A percentile compares a stretch with the other conserved stretches of the same genome.
Conservation (phyloP, 2,329 filamentous ascomycete genomes). For the Ascochyta lentis region DNA sequence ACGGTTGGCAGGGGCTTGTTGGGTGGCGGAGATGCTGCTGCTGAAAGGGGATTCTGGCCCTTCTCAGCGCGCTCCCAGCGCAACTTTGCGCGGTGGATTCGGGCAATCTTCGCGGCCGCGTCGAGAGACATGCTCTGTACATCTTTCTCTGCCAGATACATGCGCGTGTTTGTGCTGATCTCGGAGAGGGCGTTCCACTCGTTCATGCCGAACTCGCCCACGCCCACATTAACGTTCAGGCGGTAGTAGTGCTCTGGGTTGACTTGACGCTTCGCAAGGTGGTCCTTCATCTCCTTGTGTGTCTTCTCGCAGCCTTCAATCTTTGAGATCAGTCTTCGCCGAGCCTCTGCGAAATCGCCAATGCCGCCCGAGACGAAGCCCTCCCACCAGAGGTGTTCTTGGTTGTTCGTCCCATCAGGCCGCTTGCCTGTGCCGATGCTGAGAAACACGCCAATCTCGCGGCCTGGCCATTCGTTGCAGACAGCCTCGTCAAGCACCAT, state of each 20-base stretch:
- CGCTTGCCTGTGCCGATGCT: constrained; percentile 94
- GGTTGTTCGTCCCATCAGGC: constrained; percentile 71
- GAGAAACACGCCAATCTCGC: constrained; percentile 89
- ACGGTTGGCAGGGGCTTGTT: constrained; percentile 45
- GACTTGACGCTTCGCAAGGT: constrained; percentile 77
- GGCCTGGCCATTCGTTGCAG: constrained; percentile 91
- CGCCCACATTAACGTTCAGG: constrained; percentile 94
- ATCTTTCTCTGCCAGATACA: constrained; percentile 76
- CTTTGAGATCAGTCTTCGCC: constrained; percentile 82
- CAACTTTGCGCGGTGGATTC: constrained; percentile 78
- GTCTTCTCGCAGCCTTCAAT: constrained; percentile 95
- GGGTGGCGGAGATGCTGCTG: constrained; percentile 31
- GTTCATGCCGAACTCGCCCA: constrained; percentile 98
- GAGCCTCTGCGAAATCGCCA: constrained; percentile 89
- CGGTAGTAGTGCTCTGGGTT: constrained; percentile 92
- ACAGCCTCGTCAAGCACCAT: constrained; percentile 87
- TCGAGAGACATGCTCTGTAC: constrained; percentile 80
- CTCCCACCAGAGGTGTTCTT: constrained; percentile 86
- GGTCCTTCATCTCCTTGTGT: constrained; percentile 85
- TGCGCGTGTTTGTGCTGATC: constrained; percentile 89
- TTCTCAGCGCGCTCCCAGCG: constrained; percentile 64
- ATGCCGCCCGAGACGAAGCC: constrained; percentile 74
- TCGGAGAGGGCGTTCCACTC: constrained; percentile 95
- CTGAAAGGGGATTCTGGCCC: constrained; percentile 33
- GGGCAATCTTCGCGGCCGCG: constrained; percentile 80